Evolutionary conservation across 148 eudicot genomes (phyloP), one percentile per base, ranked within the genome.

Genomic region (Hydrangea macrophylla): DNA sequence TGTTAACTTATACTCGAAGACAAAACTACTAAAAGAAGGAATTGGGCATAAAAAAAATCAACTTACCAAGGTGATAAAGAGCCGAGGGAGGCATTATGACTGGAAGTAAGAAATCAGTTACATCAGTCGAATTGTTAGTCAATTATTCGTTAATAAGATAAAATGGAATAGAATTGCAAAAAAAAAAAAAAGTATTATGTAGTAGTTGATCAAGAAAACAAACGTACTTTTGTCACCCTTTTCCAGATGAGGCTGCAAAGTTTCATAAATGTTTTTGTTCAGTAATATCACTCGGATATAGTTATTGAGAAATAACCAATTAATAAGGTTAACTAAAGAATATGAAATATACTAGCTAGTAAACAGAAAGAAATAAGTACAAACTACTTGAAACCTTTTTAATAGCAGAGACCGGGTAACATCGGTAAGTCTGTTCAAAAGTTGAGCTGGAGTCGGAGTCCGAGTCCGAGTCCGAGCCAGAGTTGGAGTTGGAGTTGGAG

Each of bases 11-110:
- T n/a, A n/a, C n/a, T n/a, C n/a, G n/a, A n/a, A n/a, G n/a, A n/a
- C n/a, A n/a, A n/a, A n/a, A n/a, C n/a, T n/a, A n/a, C n/a, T 51
- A 62, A 53, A 62, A 13, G 25, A 50, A 24, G 28, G 64, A 23
- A 26, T 35, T 55, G 17, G 25, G 44, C 13, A 6, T n/a, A 13
- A 51, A 55, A 26, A 63, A 18, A 39, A 53, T 22, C 35, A 30
- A 57, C 70, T 64, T 40, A 72, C 75, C 75, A 13, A 72, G 75
- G 35, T 70, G 75, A 72, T 64, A 45, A 44, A 72, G 75, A 37
- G 75, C 75, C 30, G 75, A 72, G 55, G 75, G 75, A 64, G 75
- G 75, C 75, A 72, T 72, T 64, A 72, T 72, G 67, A 72, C 75
- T 72, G 75, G 24, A 33, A 39, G 31, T 48, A 48, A 48, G 9